Conservation (phyloP, 208 protist species). For the Trypanosoma avium region DNA sequence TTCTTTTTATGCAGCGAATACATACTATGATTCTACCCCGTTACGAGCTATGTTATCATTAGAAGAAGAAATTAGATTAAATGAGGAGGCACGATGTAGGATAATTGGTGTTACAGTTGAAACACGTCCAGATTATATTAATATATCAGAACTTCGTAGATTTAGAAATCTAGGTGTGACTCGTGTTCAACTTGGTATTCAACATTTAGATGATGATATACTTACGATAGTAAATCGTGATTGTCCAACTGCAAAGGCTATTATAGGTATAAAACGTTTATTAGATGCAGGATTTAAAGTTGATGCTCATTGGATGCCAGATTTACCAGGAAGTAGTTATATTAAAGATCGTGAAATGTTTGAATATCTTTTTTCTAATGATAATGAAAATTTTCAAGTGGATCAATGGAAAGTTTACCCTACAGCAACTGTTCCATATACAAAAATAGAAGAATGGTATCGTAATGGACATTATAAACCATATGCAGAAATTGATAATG, state of each 20-base stretch:
- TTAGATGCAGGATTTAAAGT: slow-evolving; percentile 99
- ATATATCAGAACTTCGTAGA: slow-evolving; percentile 89
- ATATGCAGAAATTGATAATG: slow-evolving; percentile 90
- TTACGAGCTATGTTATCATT: slow-evolving; percentile 64
- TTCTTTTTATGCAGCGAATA: slow-evolving; percentile 93
- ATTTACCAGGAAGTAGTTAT: slow-evolving; percentile 97
- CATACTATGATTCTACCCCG: slow-evolving; percentile 67
- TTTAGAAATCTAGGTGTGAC: slow-evolving; percentile 93
- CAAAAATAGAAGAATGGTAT: slow-evolving; percentile 98
- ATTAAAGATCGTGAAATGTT: slow-evolving; percentile 96
- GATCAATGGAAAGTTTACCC: slow-evolving; percentile 99
- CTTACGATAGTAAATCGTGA: slow-evolving; percentile 95
- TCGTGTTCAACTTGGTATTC: slow-evolving; percentile 99
- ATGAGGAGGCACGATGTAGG: slow-evolving; percentile 93
- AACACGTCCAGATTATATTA: slow-evolving; percentile 99
- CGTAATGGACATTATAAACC: slow-evolving; percentile 94
- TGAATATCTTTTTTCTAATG: slow-evolving; percentile 69
- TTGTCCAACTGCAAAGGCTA: slow-evolving; percentile 95
- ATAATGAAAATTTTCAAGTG: slow-evolving; percentile 95
- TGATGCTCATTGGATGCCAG: slow-evolving; percentile 99
- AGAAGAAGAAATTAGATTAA: slow-evolving; percentile 83
- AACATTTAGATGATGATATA: slow-evolving; percentile 98
- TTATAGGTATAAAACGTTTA: slow-evolving; percentile 90
- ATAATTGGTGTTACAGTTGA: slow-evolving; percentile 99
- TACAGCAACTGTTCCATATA: slow-evolving; percentile 98